Percentiles rank a stretch among this genome's conserved stretches.
Evolutionary conservation across 1,139 yeast species (phyloP).

Genomic region (Geotrichum histeridarum): DNA sequence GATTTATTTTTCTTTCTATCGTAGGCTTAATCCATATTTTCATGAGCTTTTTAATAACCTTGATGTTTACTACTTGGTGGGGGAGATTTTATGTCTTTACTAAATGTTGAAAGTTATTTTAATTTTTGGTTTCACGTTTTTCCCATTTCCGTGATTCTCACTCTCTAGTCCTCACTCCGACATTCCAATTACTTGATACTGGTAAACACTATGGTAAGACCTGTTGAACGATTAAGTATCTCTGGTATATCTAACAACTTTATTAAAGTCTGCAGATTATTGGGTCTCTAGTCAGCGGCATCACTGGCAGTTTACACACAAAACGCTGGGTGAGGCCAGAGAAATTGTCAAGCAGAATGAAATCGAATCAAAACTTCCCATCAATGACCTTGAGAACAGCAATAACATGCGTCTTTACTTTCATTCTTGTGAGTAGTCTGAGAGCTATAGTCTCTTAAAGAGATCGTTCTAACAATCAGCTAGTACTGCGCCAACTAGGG

Average conservation of each 20-base stretch:
- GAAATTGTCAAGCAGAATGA: slow-evolving; percentile 34
- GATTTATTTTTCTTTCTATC: no score
- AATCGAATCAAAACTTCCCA: slow-evolving; percentile 23
- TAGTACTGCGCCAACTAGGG: slow-evolving; percentile 65
- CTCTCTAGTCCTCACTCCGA: not conserved
- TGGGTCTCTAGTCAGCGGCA: slow-evolving; percentile 63
- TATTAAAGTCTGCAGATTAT: slow-evolving; percentile 50
- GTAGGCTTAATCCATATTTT: no score
- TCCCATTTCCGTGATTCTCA: not conserved
- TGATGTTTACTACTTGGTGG: no score
- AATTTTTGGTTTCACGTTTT: not conserved
- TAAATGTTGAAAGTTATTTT: not conserved
- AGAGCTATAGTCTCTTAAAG: slow-evolving; percentile 39
- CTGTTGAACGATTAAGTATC: not conserved
- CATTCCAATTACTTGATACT: not conserved
- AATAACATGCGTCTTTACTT: slow-evolving; percentile 43
- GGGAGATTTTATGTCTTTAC: no score
- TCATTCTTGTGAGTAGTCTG: slow-evolving; percentile 34
- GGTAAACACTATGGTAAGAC: slow-evolving; percentile 4
- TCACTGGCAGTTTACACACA: slow-evolving; percentile 57
- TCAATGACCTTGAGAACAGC: slow-evolving; percentile 32
- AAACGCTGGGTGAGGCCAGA: slow-evolving; percentile 43
- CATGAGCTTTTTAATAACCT: no score
- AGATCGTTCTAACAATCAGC: slow-evolving; percentile 37
- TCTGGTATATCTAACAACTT: not conserved